Conservation (phyloP, 2,329 filamentous ascomycete species). For the Emericellopsis atlantica region DNA sequence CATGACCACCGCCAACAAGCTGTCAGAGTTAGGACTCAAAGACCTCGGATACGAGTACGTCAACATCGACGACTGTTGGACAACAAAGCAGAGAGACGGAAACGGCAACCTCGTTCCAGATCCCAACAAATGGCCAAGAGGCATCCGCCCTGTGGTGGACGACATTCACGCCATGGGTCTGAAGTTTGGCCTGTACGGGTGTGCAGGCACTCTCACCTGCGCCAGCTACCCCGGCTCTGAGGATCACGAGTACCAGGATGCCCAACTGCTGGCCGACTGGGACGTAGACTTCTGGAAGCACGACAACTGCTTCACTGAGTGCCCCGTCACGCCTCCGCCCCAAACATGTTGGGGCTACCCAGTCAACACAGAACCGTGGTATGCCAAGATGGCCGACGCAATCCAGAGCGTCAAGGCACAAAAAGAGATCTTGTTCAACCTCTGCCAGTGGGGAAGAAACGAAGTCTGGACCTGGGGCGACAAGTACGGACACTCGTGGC, state of each 20-base stretch:
- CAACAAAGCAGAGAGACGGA: slow-evolving; percentile 21
- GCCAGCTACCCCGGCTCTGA: slow-evolving; percentile 6
- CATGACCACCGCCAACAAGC: slow-evolving; percentile 6
- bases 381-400: slow-evolving; percentile 30
- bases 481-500: slow-evolving; percentile 24
- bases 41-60: slow-evolving; percentile 43
- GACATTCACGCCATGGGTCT: slow-evolving; percentile 40
- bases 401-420: slow-evolving; percentile 17
- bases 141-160: slow-evolving; percentile 37
- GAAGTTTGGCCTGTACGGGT: slow-evolving; percentile 50
- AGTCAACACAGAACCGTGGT: slow-evolving; percentile 4
- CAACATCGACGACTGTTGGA: slow-evolving; percentile 51
- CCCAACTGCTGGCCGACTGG: slow-evolving; percentile 4
- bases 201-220: slow-evolving; percentile 26
- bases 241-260: slow-evolving; percentile 6
- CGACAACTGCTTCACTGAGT: slow-evolving; percentile 6
- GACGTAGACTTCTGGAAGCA: slow-evolving; percentile 8
- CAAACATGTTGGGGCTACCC: slow-evolving; percentile 5
- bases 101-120: slow-evolving; percentile 31
- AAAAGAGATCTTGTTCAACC: slow-evolving; percentile 30
- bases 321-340: slow-evolving; percentile 1
- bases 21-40: slow-evolving; percentile 26
- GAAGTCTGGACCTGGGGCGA: slow-evolving; percentile 32
- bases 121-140: slow-evolving; percentile 37
- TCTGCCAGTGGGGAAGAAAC: slow-evolving; percentile 37